Conservation (phyloP, 306 rosid species). For the Corylus heterophylla region DNA sequence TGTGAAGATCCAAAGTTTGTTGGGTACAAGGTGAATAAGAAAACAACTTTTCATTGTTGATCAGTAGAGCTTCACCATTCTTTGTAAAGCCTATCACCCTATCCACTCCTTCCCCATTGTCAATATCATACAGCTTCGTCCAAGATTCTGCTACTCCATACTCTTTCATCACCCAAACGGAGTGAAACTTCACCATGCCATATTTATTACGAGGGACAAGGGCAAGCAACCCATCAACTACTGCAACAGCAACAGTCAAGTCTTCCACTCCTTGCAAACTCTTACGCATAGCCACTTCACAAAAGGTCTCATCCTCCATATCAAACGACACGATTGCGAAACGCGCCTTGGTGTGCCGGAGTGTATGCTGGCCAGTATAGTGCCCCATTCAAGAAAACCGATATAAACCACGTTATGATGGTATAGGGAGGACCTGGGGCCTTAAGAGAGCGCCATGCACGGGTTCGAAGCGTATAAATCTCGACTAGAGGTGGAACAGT, state of each 20-base stretch:
- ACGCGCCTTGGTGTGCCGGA: neutral
- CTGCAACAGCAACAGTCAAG: neutral
- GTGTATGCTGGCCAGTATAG: neutral
- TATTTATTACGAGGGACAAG: neutral
- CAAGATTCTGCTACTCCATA: neutral
- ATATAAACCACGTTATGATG: too few species aligned
- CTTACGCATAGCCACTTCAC: neutral
- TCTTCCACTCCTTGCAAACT: neutral
- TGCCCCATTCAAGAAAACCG: neutral
- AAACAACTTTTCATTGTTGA: neutral
- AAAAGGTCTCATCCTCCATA: neutral
- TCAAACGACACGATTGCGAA: neutral
- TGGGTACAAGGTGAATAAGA: neutral
- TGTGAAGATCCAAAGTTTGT: neutral
- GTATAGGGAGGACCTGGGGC: neutral
- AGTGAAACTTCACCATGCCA: accelerated
- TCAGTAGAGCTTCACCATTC: neutral
- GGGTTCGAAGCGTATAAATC: neutral
- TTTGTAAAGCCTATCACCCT: neutral
- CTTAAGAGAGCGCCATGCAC: neutral
- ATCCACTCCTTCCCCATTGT: neutral
- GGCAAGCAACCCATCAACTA: neutral
- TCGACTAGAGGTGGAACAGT: neutral
- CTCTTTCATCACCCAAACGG: neutral
- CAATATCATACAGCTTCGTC: neutral